Evolutionary conservation across 495 filamentous ascomycete genomes (phyloP).

Genomic region (Aspergillus kassunensis): DNA sequence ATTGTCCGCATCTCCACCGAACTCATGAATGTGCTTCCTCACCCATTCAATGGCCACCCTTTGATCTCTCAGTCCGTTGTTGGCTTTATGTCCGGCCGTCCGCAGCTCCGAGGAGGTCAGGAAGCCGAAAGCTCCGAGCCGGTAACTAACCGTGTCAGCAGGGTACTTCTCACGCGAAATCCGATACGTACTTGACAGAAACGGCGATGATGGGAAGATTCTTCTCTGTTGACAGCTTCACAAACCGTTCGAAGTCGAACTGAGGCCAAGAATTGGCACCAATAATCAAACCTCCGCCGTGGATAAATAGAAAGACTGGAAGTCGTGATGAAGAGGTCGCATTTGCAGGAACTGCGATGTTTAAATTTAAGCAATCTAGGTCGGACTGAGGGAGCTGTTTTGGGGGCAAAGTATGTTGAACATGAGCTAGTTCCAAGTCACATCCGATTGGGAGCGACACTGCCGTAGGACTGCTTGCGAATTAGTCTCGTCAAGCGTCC

Average conservation of each 20-base stretch:
- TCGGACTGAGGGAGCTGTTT: conserved; percentile 28
- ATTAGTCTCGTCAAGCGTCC: neutral
- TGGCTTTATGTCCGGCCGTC: conserved; percentile 27
- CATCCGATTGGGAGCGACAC: conserved; percentile 23
- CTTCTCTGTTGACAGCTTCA: conserved; percentile 37
- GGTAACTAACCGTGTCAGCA: conserved; percentile 27
- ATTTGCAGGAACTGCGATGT: conserved; percentile 36
- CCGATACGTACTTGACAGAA: conserved; percentile 37
- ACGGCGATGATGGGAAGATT: conserved; percentile 41
- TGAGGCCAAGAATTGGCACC: conserved; percentile 42
- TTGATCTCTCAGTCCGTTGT: conserved; percentile 37
- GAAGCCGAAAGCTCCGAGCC: conserved; percentile 49
- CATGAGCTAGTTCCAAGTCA: conserved; percentile 22
- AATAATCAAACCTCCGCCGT: conserved; percentile 39
- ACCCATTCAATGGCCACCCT: conserved; percentile 33
- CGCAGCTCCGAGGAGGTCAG: conserved; percentile 39
- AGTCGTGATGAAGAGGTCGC: conserved; percentile 26
- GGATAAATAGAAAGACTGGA: conserved; percentile 45
- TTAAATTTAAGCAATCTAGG: conserved; percentile 42
- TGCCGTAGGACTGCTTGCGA: conserved; percentile 20
- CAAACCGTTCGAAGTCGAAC: conserved; percentile 33
- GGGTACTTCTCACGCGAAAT: neutral
- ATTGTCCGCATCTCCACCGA: conserved; percentile 65
- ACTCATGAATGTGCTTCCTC: conserved; percentile 37
- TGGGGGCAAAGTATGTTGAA: conserved; percentile 29